Evolutionary conservation across 2,329 filamentous ascomycete genomes (phyloP), one percentile per base, ranked within the genome.

Genomic region (Penicillium sp.): DNA sequence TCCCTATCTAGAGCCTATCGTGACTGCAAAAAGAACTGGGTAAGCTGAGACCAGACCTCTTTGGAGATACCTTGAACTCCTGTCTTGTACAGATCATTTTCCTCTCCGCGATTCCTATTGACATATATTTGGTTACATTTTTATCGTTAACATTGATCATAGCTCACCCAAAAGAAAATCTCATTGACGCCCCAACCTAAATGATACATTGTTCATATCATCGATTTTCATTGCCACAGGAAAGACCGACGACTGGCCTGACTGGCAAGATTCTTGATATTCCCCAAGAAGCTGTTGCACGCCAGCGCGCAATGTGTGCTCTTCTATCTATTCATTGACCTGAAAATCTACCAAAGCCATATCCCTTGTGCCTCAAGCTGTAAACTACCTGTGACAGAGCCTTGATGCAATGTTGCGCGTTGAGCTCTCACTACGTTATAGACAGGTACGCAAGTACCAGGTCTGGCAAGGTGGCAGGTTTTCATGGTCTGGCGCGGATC

Each of bases 21-120:
- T 55, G 91, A 95, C 59, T 97, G 93, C 76, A 97, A 97, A 74
- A 92, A 96, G 76, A 83, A 87, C 78, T 97, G 92, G 92, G 91
- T 96, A 81, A 66, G 84, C 76, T 14, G 11, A 41, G 38, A 8
- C 3, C 14, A 19, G 8, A n/a, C 4, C 45, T 44, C 16, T 11
- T n/a, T 42, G 14, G 2, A n/a, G 29, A 16, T 7, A 3, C 16
- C n/a, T 35, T 13, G 13, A 23, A 13, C 26, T 34, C 7, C 16
- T 34, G 35, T n/a, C 27, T 32, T 11, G 14, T 34, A 18, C 27
- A 47, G 16, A 1, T 30, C n/a, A n/a, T n/a, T 27, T 19, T 29
- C 1, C 13, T 11, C 16, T 19, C 23, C 13, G 6, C 41, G 30
- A 36, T 9, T 29, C n/a, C 27, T 13, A 9, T 49, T 43, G n/a